Evolutionary conservation across 495 filamentous ascomycete species (phyloP).

Genomic region (Aspergillus bertholletiae): DNA sequence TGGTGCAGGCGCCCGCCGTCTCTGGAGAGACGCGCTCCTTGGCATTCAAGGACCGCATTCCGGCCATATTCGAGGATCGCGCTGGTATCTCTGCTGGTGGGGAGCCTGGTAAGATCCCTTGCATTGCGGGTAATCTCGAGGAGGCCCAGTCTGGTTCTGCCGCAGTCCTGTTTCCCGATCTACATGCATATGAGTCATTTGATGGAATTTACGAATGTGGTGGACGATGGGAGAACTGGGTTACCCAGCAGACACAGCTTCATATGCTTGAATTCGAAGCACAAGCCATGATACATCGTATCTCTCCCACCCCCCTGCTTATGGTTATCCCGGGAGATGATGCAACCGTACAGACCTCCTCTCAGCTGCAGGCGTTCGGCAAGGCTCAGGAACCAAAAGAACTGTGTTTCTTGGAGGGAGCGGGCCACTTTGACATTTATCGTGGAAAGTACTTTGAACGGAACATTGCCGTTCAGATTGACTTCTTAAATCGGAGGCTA

Average conservation of each 20-base stretch:
- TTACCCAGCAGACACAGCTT: constrained; percentile 22
- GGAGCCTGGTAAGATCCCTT: constrained; percentile 1
- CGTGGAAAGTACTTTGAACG: background rate
- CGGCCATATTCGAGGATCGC: constrained; percentile 1
- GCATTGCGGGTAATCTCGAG: constrained; percentile 1
- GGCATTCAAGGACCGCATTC: constrained; percentile 9
- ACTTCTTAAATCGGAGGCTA: background rate
- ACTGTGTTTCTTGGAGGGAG: background rate
- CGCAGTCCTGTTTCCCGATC: background rate
- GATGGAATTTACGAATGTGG: background rate
- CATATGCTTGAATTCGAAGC: constrained; percentile 24
- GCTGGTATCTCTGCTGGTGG: background rate
- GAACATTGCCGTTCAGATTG: background rate
- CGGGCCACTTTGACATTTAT: background rate
- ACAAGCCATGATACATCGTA: constrained; percentile 22
- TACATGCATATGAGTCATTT: background rate
- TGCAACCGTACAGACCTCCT: background rate
- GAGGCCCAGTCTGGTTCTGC: background rate
- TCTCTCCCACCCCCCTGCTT: constrained; percentile 33
- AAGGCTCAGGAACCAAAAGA: background rate
- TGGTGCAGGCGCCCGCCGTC: constrained; percentile 23
- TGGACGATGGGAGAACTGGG: constrained; percentile 24
- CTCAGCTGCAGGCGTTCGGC: background rate
- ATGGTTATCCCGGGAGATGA: constrained; percentile 31
- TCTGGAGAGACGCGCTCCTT: constrained; percentile 14